Base-by-base conservation (phyloP, 331 rosid species). In the Phaseolus coccineus region DNA sequence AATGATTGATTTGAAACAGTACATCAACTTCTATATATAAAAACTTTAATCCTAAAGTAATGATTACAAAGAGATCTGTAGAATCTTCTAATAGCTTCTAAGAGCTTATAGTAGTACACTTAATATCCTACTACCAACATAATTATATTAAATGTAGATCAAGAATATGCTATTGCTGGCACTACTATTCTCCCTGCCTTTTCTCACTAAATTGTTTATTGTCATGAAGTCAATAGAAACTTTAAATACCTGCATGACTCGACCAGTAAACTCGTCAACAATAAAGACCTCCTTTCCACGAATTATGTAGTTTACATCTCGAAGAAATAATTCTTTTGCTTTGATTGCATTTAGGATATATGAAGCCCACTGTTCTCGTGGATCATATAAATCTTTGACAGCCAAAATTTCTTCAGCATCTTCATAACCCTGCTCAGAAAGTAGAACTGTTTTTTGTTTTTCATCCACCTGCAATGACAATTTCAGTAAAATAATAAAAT, bases 331-430 rank as follows among this genome's bases (percentile, higher is more conserved):
- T 82, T 95, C 99, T 84, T 93, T 95, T 3, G 97, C 94, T 87
- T 95, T 95, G 76, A 95, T 88, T 83, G 99, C 98, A 88, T 95
- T 95, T 55, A 95, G 87, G 82, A 95, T 79, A 81, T 84, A 95
- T 62, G 92, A 95, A 78, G 99, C 99, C 99, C 99, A 95, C 86
- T 93, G 99, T 85, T 95, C 98, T 80, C 94, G 87, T 27, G 98
- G 98, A 87, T 95, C 99, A 74, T 95, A 93, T 62, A 95, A 84
- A 85, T 95, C 99, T 88, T 93, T 93, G 58, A 95, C 97, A 80
- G 70, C 85, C 72, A 95, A 84, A 89, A 95, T 93, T 85, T 91
- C 97, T 87, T 95, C 99, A 77, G 99, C 90, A 76, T 95, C 99
- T 84, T 95, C 99, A 80, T 95, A 93, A 73, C 99, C 99, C 85